A percentile compares a stretch with the other conserved stretches of the same genome.
Evolutionary conservation across 805 yeast genomes (phyloP).

Genomic region (Priceomyces carsonii): DNA sequence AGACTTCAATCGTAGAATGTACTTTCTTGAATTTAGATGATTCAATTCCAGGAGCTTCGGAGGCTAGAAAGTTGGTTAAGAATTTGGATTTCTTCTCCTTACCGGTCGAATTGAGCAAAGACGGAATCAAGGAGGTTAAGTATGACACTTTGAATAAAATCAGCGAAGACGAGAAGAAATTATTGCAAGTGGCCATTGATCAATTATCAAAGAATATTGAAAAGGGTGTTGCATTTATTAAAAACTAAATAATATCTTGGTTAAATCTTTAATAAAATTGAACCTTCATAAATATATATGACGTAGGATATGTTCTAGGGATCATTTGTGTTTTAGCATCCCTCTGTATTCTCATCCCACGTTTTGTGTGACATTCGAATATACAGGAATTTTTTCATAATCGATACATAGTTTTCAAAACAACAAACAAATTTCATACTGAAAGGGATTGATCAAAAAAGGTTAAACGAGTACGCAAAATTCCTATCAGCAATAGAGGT

Average conservation of each 20-base stretch:
- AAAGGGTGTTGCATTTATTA: conserved; percentile 57
- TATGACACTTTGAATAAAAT: conserved; percentile 50
- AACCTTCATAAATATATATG: too few relatives aligned
- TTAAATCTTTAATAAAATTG: too few relatives aligned
- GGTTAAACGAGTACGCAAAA: too few relatives aligned
- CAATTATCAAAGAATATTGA: conserved; percentile 56
- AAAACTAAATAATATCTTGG: conserved; percentile 12
- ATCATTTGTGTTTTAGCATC: too few relatives aligned
- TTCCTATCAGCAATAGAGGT: too few relatives aligned
- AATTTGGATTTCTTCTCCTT: conserved; percentile 57
- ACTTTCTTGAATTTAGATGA: conserved; percentile 53
- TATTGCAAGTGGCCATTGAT: conserved; percentile 53
- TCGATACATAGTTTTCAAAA: too few relatives aligned
- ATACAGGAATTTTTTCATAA: too few relatives aligned
- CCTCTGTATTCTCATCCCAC: too few relatives aligned
- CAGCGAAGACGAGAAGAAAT: conserved; percentile 53
- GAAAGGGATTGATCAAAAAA: too few relatives aligned
- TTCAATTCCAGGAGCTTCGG: conserved; percentile 51
- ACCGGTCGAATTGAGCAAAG: conserved; percentile 55
- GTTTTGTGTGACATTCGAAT: too few relatives aligned
- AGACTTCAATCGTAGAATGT: conserved; percentile 43
- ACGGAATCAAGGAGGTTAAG: conserved; percentile 60
- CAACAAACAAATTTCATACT: too few relatives aligned
- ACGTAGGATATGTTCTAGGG: too few relatives aligned
- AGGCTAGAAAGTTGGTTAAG: conserved; percentile 47